These are phyloP conservation scores for Neoscytalidium dimidiatum DNA, from an alignment of 2,329 filamentous ascomycete genomes.

Conservation along the genomic window DNA sequence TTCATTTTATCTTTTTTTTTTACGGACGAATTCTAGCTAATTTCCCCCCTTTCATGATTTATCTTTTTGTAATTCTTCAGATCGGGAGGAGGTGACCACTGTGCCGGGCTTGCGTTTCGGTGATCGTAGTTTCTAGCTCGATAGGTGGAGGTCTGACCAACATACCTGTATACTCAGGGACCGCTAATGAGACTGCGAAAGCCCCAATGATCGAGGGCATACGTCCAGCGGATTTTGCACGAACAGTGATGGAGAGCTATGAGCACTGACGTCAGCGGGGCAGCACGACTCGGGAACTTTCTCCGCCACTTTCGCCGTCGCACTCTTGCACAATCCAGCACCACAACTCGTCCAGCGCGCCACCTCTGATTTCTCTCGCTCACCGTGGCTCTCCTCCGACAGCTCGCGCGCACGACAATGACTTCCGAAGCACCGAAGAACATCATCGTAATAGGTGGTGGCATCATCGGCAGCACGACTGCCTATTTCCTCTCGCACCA, in stretches of 20 bases:
- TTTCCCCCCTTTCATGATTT: no score
- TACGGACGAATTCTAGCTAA: no score
- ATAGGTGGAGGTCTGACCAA: no score
- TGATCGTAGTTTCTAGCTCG: no score
- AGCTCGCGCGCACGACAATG: constrained; percentile 5
- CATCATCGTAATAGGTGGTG: constrained; percentile 52
- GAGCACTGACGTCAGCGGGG: constrained; percentile 7
- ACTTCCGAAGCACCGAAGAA: constrained; percentile 13
- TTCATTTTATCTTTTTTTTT: no score
- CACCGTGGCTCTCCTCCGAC: constrained; percentile 11
- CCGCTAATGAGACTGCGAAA: no score
- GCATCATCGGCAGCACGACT: constrained; percentile 88
- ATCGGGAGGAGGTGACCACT: no score
- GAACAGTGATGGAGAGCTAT: background rate
- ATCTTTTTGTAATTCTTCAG: no score
- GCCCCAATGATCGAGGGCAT: no score
- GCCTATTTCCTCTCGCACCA: constrained; percentile 92
- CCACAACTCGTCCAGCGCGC: background rate
- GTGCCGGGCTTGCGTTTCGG: no score
- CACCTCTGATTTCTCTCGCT: background rate
- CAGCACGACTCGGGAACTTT: constrained; percentile 1
- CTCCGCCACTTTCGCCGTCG: constrained; percentile 6
- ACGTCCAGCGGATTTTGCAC: no score
- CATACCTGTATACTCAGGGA: no score
- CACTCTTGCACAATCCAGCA: background rate